Evolutionary conservation across 192 early-diverging fungal species (phyloP).

Genomic region (Dissophora globulifera): DNA sequence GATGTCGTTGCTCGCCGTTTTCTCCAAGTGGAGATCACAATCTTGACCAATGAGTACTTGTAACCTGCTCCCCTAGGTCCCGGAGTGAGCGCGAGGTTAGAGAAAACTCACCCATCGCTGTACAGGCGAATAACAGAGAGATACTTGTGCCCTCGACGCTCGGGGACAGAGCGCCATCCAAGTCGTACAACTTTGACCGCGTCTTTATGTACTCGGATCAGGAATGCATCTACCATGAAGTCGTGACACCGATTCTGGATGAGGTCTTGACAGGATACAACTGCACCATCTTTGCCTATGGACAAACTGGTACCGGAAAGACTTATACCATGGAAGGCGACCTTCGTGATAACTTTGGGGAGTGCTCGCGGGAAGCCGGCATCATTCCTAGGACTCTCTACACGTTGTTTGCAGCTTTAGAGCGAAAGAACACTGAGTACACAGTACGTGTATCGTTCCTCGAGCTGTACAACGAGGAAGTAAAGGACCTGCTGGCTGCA

Average conservation of each 20-base stretch:
- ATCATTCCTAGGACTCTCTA: slow-evolving; percentile 92
- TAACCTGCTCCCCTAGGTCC: slow-evolving; percentile 26
- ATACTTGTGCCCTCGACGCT: slow-evolving; percentile 65
- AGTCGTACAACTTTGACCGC: slow-evolving; percentile 89
- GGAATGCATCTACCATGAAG: slow-evolving; percentile 79
- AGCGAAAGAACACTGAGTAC: slow-evolving; percentile 76
- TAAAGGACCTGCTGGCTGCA: slow-evolving; percentile 86
- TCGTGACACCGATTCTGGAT: slow-evolving; percentile 83
- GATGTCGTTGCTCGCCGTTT: slow-evolving; percentile 1
- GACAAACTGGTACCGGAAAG: slow-evolving; percentile 95
- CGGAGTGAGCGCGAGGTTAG: slow-evolving; percentile 72
- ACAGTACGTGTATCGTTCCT: slow-evolving; percentile 87
- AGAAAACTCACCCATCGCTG: slow-evolving; percentile 70
- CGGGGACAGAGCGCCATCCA: slow-evolving; percentile 62
- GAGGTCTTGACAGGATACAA: slow-evolving; percentile 80
- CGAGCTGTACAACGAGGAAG: slow-evolving; percentile 96
- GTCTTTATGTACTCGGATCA: slow-evolving; percentile 88
- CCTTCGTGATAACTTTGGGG: slow-evolving; percentile 61
- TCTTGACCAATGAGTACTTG: background rate
- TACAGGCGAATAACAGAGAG: slow-evolving; percentile 72
- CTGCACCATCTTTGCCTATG: slow-evolving; percentile 87
- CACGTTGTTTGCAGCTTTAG: slow-evolving; percentile 80
- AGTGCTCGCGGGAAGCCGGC: slow-evolving; percentile 70
- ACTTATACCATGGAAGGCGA: slow-evolving; percentile 98
- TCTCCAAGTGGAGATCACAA: background rate